Evolutionary conservation across 495 filamentous ascomycete genomes (phyloP).

Genomic region (Aspergillus sclerotiicarbonarius): DNA sequence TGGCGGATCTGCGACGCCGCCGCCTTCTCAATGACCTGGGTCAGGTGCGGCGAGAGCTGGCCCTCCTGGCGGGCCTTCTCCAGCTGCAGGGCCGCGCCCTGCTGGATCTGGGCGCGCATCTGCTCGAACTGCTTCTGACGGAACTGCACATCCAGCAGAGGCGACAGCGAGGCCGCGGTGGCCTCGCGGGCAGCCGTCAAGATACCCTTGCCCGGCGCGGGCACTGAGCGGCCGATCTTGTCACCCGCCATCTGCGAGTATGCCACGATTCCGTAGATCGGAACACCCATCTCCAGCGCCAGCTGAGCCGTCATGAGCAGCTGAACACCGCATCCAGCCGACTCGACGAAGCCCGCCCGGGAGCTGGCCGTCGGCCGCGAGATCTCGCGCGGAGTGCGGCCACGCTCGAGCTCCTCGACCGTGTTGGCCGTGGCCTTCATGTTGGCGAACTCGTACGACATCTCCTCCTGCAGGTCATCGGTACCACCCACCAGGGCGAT

Average conservation of each 20-base stretch:
- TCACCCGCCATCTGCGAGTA: constrained; percentile 92
- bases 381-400: constrained; percentile 92
- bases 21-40: background rate
- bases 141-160: constrained; percentile 52
- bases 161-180: constrained; percentile 87
- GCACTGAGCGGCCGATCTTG: constrained; percentile 94
- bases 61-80: background rate
- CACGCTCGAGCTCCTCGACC: constrained; percentile 87
- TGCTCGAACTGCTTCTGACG: constrained; percentile 15
- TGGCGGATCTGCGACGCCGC: background rate
- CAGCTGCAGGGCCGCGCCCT: background rate
- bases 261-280: constrained; percentile 89
- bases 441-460: constrained; percentile 97
- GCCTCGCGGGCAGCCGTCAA: constrained; percentile 87
- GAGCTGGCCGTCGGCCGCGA: constrained; percentile 93
- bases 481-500: constrained; percentile 96
- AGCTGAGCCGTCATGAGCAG: constrained; percentile 94
- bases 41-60: background rate
- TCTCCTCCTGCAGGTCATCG: constrained; percentile 97
- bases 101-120: constrained; percentile 67
- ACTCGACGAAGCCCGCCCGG: constrained; percentile 96
- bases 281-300: constrained; percentile 94
- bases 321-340: constrained; percentile 94
- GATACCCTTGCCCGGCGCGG: constrained; percentile 91
- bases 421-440: constrained; percentile 98